Evolutionary conservation across 1,284 basidiomycete genomes (phyloP), one percentile per base, ranked within the genome.

Genomic region (Vanrija pseudolonga): DNA sequence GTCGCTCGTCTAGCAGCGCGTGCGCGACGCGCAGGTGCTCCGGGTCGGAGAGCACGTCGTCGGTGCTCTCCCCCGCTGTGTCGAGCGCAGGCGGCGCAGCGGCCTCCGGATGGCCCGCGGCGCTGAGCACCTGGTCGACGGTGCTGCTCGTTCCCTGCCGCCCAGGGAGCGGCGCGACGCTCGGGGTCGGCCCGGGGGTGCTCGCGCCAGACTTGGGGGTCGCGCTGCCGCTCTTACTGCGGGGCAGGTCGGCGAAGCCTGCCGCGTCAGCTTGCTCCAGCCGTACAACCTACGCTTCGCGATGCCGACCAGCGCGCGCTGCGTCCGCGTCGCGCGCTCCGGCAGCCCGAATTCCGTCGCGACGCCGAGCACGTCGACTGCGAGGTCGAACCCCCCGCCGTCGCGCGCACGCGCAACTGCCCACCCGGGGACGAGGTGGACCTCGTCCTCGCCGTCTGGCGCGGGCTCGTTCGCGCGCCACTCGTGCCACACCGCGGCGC

Each of bases 221-320:
- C 43, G 43, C 20, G 12, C 7, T 17, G 9, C 24, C 26, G 20
- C 43, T 45, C 43, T 45, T 45, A 7, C 8, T 45, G 20, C 18
- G 43, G 12, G 59, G 59, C 3, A 61, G 53, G 19, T 56, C 59
- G 1, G 59, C 59, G 14, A 61, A 55, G 9, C 51, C 51, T 52
- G 38, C 15, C 20, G 28, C 18, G 32, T 26, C 22, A 15, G 4
- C 23, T 12, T 6, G 4, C 6, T 12, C 7, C n/a, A 6, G 7
- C 28, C 3, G 24, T 3, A 12, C 9, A 6, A 49, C 49, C 20
- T 12, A 89, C 90, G 80, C 80, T 85, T 87, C 8, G 89, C 90
- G 40, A 92, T 74, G 19, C 81, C 80, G 53, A 91, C 79, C 62
- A 92, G 88, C 0, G 87, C 84, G 15, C 82, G 80, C 58, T 91